These are phyloP conservation scores for Neurospora intermedia DNA, from an alignment of 495 filamentous ascomycete species.

Conservation along the genomic window DNA sequence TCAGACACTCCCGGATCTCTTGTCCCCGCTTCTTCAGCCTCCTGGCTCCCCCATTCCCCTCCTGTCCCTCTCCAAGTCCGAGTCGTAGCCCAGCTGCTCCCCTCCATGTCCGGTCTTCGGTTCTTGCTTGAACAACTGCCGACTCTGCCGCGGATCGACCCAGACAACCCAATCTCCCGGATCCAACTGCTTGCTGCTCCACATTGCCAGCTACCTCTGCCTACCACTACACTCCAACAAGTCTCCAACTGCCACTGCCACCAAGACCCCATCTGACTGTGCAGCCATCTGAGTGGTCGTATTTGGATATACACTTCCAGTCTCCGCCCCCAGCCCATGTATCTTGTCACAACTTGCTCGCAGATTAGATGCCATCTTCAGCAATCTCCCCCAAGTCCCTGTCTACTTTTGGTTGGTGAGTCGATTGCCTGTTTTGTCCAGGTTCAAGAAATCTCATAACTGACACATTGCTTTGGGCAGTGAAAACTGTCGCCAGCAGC, in stretches of 20 bases:
- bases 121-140: not conserved
- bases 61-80: not conserved
- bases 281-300: not conserved
- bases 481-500: constrained; percentile 35
- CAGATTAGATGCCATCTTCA: not conserved
- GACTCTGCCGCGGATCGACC: not conserved
- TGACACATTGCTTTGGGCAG: constrained; percentile 14
- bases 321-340: not conserved
- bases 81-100: not conserved
- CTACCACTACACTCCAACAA: not conserved
- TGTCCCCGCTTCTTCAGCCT: not conserved
- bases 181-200: not conserved
- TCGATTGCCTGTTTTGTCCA: not conserved
- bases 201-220: not conserved
- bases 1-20: not conserved
- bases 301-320: not conserved
- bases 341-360: not conserved
- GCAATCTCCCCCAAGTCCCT: constrained; percentile 1
- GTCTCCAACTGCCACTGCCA: not conserved
- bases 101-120: not conserved
- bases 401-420: constrained; percentile 23
- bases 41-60: not conserved
- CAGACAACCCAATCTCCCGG: not conserved
- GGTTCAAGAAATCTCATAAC: not conserved
- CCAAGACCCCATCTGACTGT: not conserved